Conservation (phyloP, 164 flowering plant species). For the Magnolia kwangsiensis region DNA sequence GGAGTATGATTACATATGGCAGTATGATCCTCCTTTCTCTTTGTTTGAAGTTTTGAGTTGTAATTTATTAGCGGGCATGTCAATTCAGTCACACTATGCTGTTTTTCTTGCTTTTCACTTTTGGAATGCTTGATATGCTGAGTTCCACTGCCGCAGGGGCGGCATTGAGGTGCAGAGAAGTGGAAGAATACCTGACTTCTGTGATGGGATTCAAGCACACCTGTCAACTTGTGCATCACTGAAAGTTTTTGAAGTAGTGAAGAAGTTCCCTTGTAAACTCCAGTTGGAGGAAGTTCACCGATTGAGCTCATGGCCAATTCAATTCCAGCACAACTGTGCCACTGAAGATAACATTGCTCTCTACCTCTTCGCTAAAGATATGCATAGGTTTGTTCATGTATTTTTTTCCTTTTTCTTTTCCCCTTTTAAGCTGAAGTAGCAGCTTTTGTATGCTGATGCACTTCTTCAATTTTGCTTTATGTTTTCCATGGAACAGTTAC, state of each 20-base stretch:
- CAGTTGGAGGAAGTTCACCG: slow-evolving; percentile 71
- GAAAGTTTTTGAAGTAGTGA: slow-evolving; percentile 68
- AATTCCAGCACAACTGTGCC: slow-evolving; percentile 55
- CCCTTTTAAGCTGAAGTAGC: not conserved
- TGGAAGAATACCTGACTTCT: slow-evolving; percentile 38
- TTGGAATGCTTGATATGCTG: slow-evolving; percentile 5
- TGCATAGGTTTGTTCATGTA: slow-evolving; percentile 50
- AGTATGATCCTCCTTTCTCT: slow-evolving; percentile 50
- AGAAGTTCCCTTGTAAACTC: slow-evolving; percentile 50
- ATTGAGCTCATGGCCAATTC: slow-evolving; percentile 68
- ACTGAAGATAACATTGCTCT: slow-evolving; percentile 83
- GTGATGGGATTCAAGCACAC: slow-evolving; percentile 89
- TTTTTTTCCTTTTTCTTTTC: not conserved
- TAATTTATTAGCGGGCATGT: not conserved
- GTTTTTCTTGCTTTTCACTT: too few species aligned
- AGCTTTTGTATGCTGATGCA: not conserved
- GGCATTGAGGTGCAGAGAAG: slow-evolving; percentile 63
- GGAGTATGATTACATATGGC: slow-evolving; percentile 79
- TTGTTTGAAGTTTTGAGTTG: slow-evolving; percentile 3
- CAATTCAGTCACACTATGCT: not conserved
- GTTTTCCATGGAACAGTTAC: slow-evolving; percentile 45
- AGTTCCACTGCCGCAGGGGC: slow-evolving; percentile 49
- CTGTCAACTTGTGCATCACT: slow-evolving; percentile 72
- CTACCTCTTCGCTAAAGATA: slow-evolving; percentile 89
- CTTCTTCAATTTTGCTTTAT: slow-evolving; percentile 2